Base-by-base conservation (phyloP, 495 filamentous ascomycete species). In the Aspergillus conjunctus region DNA sequence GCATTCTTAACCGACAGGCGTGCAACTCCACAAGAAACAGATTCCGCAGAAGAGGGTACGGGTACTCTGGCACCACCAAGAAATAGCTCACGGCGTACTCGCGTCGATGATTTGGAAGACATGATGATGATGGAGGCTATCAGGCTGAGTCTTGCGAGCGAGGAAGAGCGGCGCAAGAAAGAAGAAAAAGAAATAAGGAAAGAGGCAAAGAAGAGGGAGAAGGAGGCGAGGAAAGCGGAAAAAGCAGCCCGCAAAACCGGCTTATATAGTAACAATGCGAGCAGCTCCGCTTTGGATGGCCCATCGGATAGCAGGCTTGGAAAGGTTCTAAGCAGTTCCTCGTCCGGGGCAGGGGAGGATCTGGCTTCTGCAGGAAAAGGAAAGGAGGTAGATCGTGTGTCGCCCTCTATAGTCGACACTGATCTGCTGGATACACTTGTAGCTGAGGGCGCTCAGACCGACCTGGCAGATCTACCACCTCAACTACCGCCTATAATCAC, bases 41-140 rank as follows among this genome's bases (percentile, higher is more conserved):
- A 75, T 51, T 71, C 71, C 18, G 67, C 70, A 8, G 81, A 81
- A 64, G 81, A 79, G 51, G 72, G 69, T 6, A 59, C 73, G 18
- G 72, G 68, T 6, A 79, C 79, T 56, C 51, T 83, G 18, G 75
- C 77, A 17, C 76, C 83, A 18, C 76, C 80, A 8, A 79, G 85
- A n/a, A 76, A 75, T 17, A 83, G 80, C 61, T 85, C 87, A 14
- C 79, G 90, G 52, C 77, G 87, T 51, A 85, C 69, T 54, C 80
- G 91, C 48, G 81, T 94, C 54, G 91, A 95, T 46, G 93, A 97
- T 66, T 77, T 98, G 11, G 94, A 98, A 69, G 93, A 96, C 50
- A 91, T 98, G 80, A 98, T 98, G 94, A 91, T 97, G 83, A 90
- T 93, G 81, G 94, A 98, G 70, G 94, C 94, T 2, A 93, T 98